Conservation (phyloP, 2,329 filamentous ascomycete genomes). For the Alternaria sp. region DNA sequence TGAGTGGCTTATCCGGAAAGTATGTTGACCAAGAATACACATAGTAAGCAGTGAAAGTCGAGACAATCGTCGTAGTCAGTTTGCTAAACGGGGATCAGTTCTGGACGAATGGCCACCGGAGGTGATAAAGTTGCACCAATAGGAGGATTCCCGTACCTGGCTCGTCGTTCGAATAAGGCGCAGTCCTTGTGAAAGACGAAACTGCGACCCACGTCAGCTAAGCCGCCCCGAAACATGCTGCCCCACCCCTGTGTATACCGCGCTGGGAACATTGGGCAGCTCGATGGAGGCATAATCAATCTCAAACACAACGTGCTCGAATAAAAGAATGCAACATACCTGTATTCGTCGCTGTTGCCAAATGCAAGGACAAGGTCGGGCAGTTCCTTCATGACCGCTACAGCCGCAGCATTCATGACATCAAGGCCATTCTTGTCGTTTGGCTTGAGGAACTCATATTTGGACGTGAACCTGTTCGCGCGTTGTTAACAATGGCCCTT, state of each 20-base stretch:
- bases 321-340: constrained; percentile 53
- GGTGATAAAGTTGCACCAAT: constrained; percentile 9
- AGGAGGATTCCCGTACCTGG: constrained; percentile 61
- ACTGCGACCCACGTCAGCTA: constrained; percentile 59
- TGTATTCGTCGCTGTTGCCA: constrained; percentile 94
- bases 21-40: constrained; percentile 78
- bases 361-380: constrained; percentile 88
- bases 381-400: constrained; percentile 80
- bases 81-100: constrained; percentile 65
- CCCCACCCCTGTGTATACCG: constrained; percentile 5
- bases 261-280: neutral
- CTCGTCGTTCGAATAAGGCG: constrained; percentile 82
- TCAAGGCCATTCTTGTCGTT: constrained; percentile 87
- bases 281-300: constrained; percentile 17
- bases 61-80: constrained; percentile 87
- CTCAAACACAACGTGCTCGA: constrained; percentile 15
- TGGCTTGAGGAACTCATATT: constrained; percentile 87
- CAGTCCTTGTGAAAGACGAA: constrained; percentile 88
- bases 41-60: constrained; percentile 92
- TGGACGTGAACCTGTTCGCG: constrained; percentile 72
- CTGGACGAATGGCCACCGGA: neutral
- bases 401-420: constrained; percentile 94
- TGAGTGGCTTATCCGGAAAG: constrained; percentile 75
- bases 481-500: constrained; percentile 10
- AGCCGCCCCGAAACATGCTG: constrained; percentile 21